Evolutionary conservation across 345 rosid genomes (phyloP).

Genomic region (Rhodomyrtus tomentosa): DNA sequence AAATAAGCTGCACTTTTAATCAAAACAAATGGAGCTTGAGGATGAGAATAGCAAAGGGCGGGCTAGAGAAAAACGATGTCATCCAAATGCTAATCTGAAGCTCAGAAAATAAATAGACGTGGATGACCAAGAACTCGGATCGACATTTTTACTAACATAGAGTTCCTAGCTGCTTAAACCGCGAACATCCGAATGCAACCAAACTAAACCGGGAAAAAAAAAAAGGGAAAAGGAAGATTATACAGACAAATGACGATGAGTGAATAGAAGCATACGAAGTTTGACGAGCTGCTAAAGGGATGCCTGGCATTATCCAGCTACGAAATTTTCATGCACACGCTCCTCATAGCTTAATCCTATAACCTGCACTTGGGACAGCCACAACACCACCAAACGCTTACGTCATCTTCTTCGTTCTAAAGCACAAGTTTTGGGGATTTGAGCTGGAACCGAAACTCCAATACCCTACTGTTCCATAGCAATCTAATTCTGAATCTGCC

Average conservation of each 20-base stretch:
- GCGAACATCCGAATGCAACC: not conserved
- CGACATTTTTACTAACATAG: not conserved
- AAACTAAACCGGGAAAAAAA: not conserved
- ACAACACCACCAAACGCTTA: not conserved
- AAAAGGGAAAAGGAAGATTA: not conserved
- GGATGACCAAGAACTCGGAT: not conserved
- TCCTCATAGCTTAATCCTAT: not conserved
- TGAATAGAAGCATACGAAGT: conserved; percentile 36
- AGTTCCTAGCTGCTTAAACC: not conserved
- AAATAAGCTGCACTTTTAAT: not conserved
- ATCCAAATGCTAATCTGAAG: not conserved
- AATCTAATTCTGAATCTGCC: not conserved
- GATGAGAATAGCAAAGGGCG: not conserved
- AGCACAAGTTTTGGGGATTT: not conserved
- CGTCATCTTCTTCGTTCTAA: not conserved
- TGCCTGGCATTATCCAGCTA: conserved; percentile 70
- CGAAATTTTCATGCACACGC: not conserved
- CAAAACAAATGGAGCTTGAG: not conserved
- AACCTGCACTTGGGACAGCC: not conserved
- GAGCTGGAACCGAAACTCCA: not conserved
- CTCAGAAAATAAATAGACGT: not conserved
- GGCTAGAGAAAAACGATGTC: not conserved
- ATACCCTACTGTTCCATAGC: not conserved
- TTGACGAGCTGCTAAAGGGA: conserved; percentile 70
- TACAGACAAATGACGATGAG: not conserved